Evolutionary conservation across 108 stramenopile species (phyloP).

Genomic region (Pseudonitzschia pungens): DNA sequence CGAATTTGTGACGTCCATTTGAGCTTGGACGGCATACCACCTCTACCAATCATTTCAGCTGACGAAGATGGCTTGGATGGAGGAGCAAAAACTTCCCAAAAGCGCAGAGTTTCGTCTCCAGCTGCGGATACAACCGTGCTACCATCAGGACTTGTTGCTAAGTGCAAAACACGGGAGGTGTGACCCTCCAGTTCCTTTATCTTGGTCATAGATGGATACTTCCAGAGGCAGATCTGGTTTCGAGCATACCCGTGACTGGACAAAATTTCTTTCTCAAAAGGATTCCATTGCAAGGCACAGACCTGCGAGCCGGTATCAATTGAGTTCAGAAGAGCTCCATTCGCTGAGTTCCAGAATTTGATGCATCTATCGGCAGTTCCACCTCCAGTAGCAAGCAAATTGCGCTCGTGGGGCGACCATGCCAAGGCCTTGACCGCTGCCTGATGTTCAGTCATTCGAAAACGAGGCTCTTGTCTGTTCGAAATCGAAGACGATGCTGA

Average conservation of each 20-base stretch:
- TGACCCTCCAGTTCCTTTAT: conserved; percentile 96
- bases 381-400: conserved; percentile 94
- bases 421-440: conserved; percentile 99
- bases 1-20: conserved; percentile 52
- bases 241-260: conserved; percentile 97
- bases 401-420: conserved; percentile 97
- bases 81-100: conserved; percentile 96
- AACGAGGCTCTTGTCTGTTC: conserved; percentile 61
- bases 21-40: conserved; percentile 32
- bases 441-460: conserved; percentile 87
- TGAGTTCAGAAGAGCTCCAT: conserved; percentile 91
- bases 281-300: conserved; percentile 94
- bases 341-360: conserved; percentile 99
- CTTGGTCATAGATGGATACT: conserved; percentile 97
- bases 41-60: conserved; percentile 9
- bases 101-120: conserved; percentile 98
- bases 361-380: conserved; percentile 98
- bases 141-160: conserved; percentile 95
- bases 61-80: conserved; percentile 47
- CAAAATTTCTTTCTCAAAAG: conserved; percentile 93
- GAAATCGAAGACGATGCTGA: conserved; percentile 45
- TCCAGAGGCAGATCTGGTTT: conserved; percentile 97
- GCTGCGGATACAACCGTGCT: conserved; percentile 92
- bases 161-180: conserved; percentile 94
- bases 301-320: conserved; percentile 98